phyloP scores from a whole-genome alignment of 2,329 filamentous ascomycete species.

The Alternaria triticina region DNA sequence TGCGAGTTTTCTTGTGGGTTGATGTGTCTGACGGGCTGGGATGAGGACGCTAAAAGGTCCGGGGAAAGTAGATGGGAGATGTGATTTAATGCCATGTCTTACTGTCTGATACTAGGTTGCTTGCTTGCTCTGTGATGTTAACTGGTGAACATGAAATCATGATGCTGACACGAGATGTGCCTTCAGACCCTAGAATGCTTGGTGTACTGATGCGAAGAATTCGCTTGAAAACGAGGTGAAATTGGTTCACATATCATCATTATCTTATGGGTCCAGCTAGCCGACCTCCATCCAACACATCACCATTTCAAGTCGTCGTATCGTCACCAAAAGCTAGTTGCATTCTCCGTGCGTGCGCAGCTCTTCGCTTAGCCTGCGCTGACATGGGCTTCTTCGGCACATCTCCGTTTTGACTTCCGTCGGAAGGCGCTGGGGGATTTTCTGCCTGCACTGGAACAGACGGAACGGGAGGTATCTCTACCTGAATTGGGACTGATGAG shows the following conservation, averaged over 20 bases:
- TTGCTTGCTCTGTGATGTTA: not conserved
- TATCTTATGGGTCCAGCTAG: not conserved
- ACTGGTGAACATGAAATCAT: no score
- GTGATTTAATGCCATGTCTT: not conserved
- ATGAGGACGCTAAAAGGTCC: not conserved
- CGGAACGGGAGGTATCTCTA: not conserved
- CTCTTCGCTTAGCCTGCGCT: constrained; percentile 33
- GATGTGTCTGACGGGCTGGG: not conserved
- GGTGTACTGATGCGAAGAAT: accelerated
- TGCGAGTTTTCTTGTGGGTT: not conserved
- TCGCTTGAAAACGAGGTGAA: not conserved
- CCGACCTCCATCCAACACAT: not conserved
- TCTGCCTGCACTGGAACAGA: not conserved
- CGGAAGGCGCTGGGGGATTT: not conserved
- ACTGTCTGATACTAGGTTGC: not conserved
- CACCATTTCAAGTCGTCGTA: not conserved
- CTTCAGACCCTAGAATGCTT: no score
- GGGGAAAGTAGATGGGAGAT: not conserved
- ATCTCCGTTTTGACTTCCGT: not conserved
- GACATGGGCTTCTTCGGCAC: constrained; percentile 17
- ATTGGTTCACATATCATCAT: not conserved
- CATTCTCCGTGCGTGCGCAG: constrained; percentile 36
- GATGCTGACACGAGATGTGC: no score
- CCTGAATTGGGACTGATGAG: not conserved
- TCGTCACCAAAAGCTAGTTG: constrained; percentile 27